Base-by-base conservation (phyloP, 345 rosid species). In the Citrus reticulata region DNA sequence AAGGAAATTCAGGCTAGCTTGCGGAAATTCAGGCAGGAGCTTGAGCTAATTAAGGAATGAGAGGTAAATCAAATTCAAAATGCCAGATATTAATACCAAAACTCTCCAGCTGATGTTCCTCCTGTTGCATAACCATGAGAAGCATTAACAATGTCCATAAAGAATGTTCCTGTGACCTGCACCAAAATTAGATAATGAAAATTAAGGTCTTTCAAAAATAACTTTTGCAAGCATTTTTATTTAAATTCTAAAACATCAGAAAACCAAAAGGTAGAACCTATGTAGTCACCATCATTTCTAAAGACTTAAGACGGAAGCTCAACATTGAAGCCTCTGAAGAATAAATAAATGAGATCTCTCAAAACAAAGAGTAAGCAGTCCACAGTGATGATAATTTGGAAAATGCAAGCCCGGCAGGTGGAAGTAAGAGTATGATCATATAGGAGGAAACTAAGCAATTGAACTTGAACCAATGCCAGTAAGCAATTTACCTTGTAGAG, bases 51-150 rank as follows among this genome's bases (percentile, higher is more conserved):
- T 71, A 25, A 70, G 49, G 71, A 77, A 51, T 49, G 72, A 63
- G 55, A 7, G 42, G 13, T 64, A 68, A 35, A n/a, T 40, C 6
- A 4, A 63, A 68, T 9, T 35, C 19, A 10, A 80, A 77, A 34
- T 29, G 76, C 4, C 24, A 40, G 19, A 58, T n/a, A 71, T 74
- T 77, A 81, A 74, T 90, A 95, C 99, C 99, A 96, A 87, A 91
- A 91, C 81, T 96, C 97, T 11, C 73, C 1, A 59, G 81, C 88
- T 11, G 99, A 96, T 61, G 99, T 91, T 81, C 97, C 98, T 81
- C 98, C 98, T 30, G 98, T 93, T 68, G 98, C 94, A 85, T 90
- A 96, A 87, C 92, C 87, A 84, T 96, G 93, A 65, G 99, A 92
- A 59, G 92, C 86, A 82, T 94, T 96, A 19, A 96, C 92, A 6